Evolutionary conservation across 2,329 filamentous ascomycete genomes (phyloP), one percentile per base, ranked within the genome.

Genomic region (Colletotrichum tanaceti): DNA sequence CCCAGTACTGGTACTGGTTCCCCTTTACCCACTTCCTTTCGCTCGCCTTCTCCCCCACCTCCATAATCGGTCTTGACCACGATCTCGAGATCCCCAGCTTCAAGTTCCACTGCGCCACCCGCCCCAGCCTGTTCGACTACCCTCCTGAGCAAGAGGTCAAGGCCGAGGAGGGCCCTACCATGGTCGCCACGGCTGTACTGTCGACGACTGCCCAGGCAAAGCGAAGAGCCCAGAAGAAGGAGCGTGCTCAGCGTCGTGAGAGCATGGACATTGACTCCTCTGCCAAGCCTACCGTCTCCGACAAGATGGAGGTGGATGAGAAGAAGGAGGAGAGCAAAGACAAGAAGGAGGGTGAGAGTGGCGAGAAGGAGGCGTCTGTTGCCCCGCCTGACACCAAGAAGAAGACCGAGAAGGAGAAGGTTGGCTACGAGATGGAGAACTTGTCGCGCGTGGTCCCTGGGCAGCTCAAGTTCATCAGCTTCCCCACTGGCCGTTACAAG

Each of bases 1-100:
- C 94, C 10, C 96, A 99, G 79, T 99, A 99, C 84, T 99, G 96
- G 96, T 99, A 99, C 84, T 99, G 96, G 96, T 99, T 99, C 88
- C 96, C 96, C 69, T 91, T 98, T 75, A 97, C 96, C 38, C 96
- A 99, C 81, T 99, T 99, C 89, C 80, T 99, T 66, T 97, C 95
- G 0, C 86, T 99, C 70, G 94, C 93, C 75, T 98, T 99, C 82
- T 94, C 93, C n/a, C 96, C 96, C 1, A 99, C 97, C 1, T 92
- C 96, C 1, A 92, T 99, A 76, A 98, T 98, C 74, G 95, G 93
- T 69, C 89, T 99, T 32, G 94, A 99, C 77, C 91, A 97, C 76
- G 93, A 98, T 76, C 87, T 99, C 16, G 93, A 98, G 75, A 93
- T 97, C 63, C 94, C 97, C 22, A 91, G 90, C 77, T 94, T 98